Evolutionary conservation across 345 rosid species (phyloP).

Genomic region (Aegle marmelos): DNA sequence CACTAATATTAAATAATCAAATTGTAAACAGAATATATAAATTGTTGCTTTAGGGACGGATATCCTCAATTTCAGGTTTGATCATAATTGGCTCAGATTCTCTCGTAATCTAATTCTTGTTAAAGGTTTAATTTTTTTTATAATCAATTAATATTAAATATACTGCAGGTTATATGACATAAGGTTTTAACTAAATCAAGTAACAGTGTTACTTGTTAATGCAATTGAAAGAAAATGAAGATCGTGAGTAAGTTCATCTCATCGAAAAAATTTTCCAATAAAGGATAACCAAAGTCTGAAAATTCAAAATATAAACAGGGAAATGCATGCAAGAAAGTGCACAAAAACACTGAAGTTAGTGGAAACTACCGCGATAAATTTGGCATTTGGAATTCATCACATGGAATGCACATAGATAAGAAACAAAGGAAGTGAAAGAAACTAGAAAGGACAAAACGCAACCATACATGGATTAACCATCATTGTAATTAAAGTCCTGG

Average conservation of each 20-base stretch:
- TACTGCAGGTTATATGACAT: no score
- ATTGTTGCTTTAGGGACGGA: no score
- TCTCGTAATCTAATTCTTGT: no score
- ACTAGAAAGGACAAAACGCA: background rate
- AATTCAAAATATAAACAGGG: background rate
- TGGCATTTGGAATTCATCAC: background rate
- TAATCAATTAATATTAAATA: no score
- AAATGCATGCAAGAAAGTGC: background rate
- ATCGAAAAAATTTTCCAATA: rapidly evolving
- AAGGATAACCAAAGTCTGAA: background rate
- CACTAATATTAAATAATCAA: no score
- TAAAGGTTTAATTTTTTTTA: no score
- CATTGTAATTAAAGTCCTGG: background rate
- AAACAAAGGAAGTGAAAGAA: background rate
- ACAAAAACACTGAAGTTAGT: background rate
- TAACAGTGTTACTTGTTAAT: no score
- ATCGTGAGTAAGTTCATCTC: background rate
- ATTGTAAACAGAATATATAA: no score
- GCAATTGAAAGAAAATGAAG: background rate
- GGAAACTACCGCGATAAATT: background rate
- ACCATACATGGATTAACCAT: background rate
- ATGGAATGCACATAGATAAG: background rate
- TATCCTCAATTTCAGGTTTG: no score
- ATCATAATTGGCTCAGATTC: no score
- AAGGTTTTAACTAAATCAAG: no score